These are phyloP conservation scores for Cryptosporidium ubiquitum DNA, from an alignment of 169 alveolate genomes.

Conservation along the genomic window DNA sequence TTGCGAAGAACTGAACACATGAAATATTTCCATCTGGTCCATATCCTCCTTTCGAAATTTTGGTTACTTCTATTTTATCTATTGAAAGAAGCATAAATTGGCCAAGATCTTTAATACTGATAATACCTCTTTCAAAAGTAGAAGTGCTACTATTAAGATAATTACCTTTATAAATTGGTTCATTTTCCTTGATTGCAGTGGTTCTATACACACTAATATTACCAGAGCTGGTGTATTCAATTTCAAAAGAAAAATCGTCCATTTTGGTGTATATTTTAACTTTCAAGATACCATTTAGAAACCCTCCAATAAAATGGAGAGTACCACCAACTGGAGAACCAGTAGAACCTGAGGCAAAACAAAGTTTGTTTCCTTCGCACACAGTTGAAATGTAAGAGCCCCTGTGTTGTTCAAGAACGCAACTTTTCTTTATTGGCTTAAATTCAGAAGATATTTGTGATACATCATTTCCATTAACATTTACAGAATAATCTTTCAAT, in stretches of 20 bases:
- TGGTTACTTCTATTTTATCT: constrained; percentile 25
- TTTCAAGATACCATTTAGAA: background rate
- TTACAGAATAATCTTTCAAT: background rate
- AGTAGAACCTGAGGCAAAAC: constrained; percentile 39
- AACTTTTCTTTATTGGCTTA: constrained; percentile 13
- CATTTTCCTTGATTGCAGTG: constrained; percentile 16
- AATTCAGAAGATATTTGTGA: constrained; percentile 35
- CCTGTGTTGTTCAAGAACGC: constrained; percentile 44
- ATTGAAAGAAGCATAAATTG: constrained; percentile 29
- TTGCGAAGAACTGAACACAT: constrained; percentile 34
- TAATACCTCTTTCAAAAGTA: background rate
- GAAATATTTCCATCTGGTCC: constrained; percentile 63
- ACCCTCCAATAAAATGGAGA: constrained; percentile 49
- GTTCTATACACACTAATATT: constrained; percentile 33
- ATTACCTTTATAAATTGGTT: constrained; percentile 28
- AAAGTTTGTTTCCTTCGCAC: constrained; percentile 18
- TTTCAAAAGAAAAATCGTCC: background rate
- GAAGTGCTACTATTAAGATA: background rate
- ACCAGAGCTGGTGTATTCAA: constrained; percentile 44
- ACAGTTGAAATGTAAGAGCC: constrained; percentile 56
- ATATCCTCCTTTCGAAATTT: constrained; percentile 52
- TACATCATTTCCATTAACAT: constrained; percentile 1
- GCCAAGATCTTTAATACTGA: constrained; percentile 56
- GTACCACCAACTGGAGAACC: constrained; percentile 53
- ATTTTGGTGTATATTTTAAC: constrained; percentile 12